Evolutionary conservation across 2,329 filamentous ascomycete genomes (phyloP).

Genomic region (Aspergillus melleus): DNA sequence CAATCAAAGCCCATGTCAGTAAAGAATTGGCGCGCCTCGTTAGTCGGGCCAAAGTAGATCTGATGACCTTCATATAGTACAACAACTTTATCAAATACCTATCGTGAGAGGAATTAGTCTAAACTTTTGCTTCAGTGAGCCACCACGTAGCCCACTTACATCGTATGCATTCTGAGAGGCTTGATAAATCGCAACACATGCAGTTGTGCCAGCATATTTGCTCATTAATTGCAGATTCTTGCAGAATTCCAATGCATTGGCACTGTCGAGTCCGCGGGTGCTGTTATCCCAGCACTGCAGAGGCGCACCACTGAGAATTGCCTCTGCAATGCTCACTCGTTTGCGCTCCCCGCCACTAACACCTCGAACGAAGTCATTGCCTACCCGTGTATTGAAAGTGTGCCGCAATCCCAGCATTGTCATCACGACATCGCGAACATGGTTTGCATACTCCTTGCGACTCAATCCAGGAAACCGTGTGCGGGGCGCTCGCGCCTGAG

Average conservation of each 20-base stretch:
- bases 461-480: neutral
- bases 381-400: neutral
- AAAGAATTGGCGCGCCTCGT: conserved; percentile 63
- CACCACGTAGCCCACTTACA: conserved; percentile 25
- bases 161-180: conserved; percentile 52
- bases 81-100: conserved; percentile 66
- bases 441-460: neutral
- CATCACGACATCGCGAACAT: neutral
- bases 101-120: neutral
- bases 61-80: conserved; percentile 74
- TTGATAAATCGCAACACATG: conserved; percentile 42
- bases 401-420: neutral
- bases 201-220: neutral
- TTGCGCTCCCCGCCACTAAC: conserved; percentile 42
- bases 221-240: neutral
- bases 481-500: neutral
- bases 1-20: conserved; percentile 67
- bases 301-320: conserved; percentile 34
- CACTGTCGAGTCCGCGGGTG: neutral
- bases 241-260: neutral
- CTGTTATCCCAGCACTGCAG: neutral
- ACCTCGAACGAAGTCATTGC: neutral
- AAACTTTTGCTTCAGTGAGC: neutral
- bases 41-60: conserved; percentile 69
- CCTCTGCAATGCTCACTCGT: conserved; percentile 48